Conservation (phyloP, 2,329 filamentous ascomycete genomes). For the Fusarium newnesense region DNA sequence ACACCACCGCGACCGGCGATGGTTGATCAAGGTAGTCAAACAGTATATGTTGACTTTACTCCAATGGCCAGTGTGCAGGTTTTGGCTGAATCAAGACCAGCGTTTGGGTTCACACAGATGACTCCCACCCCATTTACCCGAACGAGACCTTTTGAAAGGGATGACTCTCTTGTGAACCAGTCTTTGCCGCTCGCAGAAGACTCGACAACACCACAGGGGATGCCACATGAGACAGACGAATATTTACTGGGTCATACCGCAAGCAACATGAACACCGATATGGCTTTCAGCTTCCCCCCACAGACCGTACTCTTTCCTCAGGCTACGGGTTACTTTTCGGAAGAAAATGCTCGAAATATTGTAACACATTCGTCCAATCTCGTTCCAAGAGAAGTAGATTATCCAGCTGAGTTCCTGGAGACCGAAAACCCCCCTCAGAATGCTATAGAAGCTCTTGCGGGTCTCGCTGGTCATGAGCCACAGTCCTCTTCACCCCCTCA, state of each 20-base stretch:
- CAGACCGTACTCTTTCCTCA: conserved; percentile 34
- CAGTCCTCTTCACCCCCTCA: background rate
- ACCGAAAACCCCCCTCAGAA: conserved; percentile 1
- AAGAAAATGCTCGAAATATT: conserved; percentile 1
- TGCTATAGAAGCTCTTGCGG: conserved; percentile 12
- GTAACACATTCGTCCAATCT: conserved; percentile 12
- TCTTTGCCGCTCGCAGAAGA: conserved; percentile 21
- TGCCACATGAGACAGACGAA: conserved; percentile 3
- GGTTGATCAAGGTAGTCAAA: conserved; percentile 52
- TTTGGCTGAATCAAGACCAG: conserved; percentile 42
- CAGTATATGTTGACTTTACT: conserved; percentile 44
- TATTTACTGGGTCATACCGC: conserved; percentile 24
- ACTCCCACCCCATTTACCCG: conserved; percentile 41
- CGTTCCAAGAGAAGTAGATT: conserved; percentile 19
- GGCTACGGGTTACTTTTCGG: conserved; percentile 21
- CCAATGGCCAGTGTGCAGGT: conserved; percentile 44
- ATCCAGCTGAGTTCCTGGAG: conserved; percentile 41
- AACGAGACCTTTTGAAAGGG: conserved; percentile 28
- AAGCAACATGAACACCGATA: conserved; percentile 12
- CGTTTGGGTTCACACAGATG: conserved; percentile 38
- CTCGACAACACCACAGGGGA: conserved; percentile 6
- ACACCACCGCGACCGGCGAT: conserved; percentile 44
- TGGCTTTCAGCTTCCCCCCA: conserved; percentile 34
- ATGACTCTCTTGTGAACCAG: conserved; percentile 11
- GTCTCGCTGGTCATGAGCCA: conserved; percentile 19